These are phyloP conservation scores for Coniochaeta hoffmannii DNA, from an alignment of 2,329 filamentous ascomycete species.

Conservation along the genomic window DNA sequence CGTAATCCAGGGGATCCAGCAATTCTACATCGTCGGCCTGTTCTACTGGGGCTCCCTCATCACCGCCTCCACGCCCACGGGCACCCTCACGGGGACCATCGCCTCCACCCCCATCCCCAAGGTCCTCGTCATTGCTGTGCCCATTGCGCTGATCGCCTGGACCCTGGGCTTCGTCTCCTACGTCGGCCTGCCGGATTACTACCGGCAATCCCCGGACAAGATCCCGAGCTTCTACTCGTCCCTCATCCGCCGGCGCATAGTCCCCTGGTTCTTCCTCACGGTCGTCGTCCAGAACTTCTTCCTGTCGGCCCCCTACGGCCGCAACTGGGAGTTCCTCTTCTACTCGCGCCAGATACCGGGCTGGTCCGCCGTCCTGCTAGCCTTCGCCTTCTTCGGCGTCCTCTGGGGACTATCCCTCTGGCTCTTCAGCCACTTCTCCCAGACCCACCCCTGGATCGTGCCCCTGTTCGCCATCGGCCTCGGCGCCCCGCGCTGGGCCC, in stretches of 20 bases:
- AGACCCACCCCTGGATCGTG: conserved; percentile 57
- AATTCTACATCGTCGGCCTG: conserved; percentile 55
- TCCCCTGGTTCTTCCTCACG: conserved; percentile 59
- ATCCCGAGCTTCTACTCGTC: conserved; percentile 60
- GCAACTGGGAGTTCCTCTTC: conserved; percentile 61
- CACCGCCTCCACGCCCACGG: conserved; percentile 33
- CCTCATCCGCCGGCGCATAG: conserved; percentile 54
- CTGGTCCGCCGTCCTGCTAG: conserved; percentile 50
- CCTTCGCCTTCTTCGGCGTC: conserved; percentile 44
- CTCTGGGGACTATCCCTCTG: conserved; percentile 48
- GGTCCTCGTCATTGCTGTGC: conserved; percentile 41
- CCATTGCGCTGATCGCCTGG: conserved; percentile 51
- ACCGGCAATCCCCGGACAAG: conserved; percentile 55
- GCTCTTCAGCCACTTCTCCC: conserved; percentile 46
- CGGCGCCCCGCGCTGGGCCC: conserved; percentile 58
- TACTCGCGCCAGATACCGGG: conserved; percentile 44
- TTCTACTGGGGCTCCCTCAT: conserved; percentile 61
- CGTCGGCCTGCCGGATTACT: conserved; percentile 59
- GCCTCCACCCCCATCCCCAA: conserved; percentile 23
- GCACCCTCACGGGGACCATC: conserved; percentile 26
- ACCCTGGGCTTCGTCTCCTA: conserved; percentile 45
- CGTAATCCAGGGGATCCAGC: conserved; percentile 59
- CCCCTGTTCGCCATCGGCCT: conserved; percentile 62
- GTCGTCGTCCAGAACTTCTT: conserved; percentile 62
- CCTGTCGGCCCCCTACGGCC: conserved; percentile 56